phyloP scores from a whole-genome alignment of 768 basidiomycete species.

The Scleroderma bovista region DNA sequence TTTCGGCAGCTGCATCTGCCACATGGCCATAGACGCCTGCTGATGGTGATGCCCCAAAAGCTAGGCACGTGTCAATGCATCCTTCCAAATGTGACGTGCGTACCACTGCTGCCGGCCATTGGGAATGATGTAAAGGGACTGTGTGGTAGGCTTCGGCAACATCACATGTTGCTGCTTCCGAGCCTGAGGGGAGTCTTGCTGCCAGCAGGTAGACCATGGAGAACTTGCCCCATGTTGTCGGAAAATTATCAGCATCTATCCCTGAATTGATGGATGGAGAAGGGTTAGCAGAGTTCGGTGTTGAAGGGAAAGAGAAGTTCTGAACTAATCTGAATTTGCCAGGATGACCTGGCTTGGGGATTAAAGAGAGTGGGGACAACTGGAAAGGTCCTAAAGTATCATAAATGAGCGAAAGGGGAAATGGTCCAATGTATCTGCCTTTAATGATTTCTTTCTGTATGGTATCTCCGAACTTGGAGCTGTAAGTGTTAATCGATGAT shows the following conservation, averaged over 20 bases:
- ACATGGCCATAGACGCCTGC: conserved; percentile 24
- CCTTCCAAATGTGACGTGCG: no score
- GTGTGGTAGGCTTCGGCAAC: conserved; percentile 29
- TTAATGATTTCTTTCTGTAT: conserved; percentile 25
- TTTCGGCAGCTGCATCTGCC: conserved; percentile 21
- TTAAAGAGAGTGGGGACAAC: no score
- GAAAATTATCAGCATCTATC: conserved; percentile 28
- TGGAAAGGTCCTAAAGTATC: conserved; percentile 33
- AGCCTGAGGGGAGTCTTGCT: neutral
- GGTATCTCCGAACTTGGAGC: no score
- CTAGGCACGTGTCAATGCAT: no score
- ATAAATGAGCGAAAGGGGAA: conserved; percentile 16
- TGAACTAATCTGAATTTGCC: no score
- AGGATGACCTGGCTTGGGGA: no score
- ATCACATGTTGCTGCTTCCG: conserved; percentile 17
- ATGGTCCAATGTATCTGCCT: conserved; percentile 31
- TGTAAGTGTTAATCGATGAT: no score
- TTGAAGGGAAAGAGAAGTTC: conserved; percentile 31
- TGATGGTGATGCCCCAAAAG: conserved; percentile 21
- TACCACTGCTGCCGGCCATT: no score
- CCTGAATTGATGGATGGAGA: conserved; percentile 18
- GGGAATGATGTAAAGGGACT: conserved; percentile 11
- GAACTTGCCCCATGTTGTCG: conserved; percentile 33
- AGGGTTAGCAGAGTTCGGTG: conserved; percentile 15
- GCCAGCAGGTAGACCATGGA: conserved; percentile 16